Evolutionary conservation across 169 alveolate genomes (phyloP), one percentile per base, ranked within the genome.

Genomic region (Babesia bigemina): DNA sequence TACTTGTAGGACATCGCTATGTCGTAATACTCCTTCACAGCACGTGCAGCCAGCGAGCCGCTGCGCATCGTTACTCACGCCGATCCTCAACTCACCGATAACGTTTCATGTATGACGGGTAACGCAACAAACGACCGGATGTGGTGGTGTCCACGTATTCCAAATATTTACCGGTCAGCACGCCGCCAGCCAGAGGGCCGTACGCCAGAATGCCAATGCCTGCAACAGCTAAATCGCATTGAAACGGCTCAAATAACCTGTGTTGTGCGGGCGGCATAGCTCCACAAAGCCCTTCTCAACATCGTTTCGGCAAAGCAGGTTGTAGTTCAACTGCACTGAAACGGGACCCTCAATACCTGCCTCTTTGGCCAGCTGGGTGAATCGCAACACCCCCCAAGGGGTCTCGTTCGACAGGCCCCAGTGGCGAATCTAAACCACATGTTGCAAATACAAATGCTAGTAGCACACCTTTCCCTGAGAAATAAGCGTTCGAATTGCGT

Each of bases 381-480:
- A 92, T 16, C 82, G 85, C 62, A 91, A 57, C 39, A 88, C 66
- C 0, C 95, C 95, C 75, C 84, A 92, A 24, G 94, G 95, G 4
- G 95, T 92, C 83, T 91, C 95, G 75, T 92, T 92, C 69, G 92
- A 81, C 50, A 92, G 78, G 16, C 95, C 95, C 95, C 95, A 92
- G 44, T 86, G 92, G 26, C 94, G 89, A 29, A 88, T 86, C 93
- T 87, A 73, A 13, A 33, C 14, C 33, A 39, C 24, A 13, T 19
- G 16, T 48, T n/a, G 60, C 4, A 45, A 11, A n/a, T 10, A 2
- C 11, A 1, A 19, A 44, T 12, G 60, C 19, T 45, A 14, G n/a
- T 2, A 21, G 24, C 86, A 1, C 55, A 89, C 93, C 91, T 92
- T 92, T 28, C 95, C 95, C 39, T 79, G 62, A 33, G 67, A 50